Base-by-base conservation (phyloP, 2,329 filamentous ascomycete genomes). In the Aciculosporium take region DNA sequence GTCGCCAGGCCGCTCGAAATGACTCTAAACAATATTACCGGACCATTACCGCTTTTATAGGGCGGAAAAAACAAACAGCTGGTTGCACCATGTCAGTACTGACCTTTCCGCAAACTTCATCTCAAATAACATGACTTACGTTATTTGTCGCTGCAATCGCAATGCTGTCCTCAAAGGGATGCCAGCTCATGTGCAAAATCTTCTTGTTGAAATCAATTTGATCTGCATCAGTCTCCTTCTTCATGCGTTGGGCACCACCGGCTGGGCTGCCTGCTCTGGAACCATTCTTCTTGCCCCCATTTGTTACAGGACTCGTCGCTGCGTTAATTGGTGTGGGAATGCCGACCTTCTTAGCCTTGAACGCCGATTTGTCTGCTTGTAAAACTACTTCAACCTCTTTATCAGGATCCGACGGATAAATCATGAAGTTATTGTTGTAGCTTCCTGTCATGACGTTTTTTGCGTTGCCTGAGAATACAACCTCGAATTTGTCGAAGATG, bases 361-460 rank as follows among this genome's bases (percentile, higher is more conserved):
- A 98, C 9, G 91, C 91, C 43, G 87, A 94, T 69, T 98, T 98
- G 62, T 98, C 91, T 30, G 91, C 91, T 63, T 98, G 91, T 43
- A 98, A 69, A 36, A 98, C 91, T 37, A 98, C 88, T 63, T 98
- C 91, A 3, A 89, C 89, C 59, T 98, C 91, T 66, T 93, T 93
- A 51, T 89, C 85, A 6, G 88, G 84, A 55, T 96, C 89, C 21
- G 88, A 91, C 4, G 91, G 91, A 62, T 96, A 98, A 57, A 98
- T 98, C 91, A 98, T 98, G 71, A 98, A 96, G 68, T 98, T 98
- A 69, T 98, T 98, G 74, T 98, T 98, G 71, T 98, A 98, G 59
- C 87, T 95, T 53, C 91, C 91, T 5, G 91, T 98, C 91, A 98
- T 98, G 50, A 96, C 91, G 54, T 98, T 96, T 72, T 94, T 93